Base-by-base conservation (phyloP, 495 filamentous ascomycete genomes). In the Umbilicaria muhlenbergii region DNA sequence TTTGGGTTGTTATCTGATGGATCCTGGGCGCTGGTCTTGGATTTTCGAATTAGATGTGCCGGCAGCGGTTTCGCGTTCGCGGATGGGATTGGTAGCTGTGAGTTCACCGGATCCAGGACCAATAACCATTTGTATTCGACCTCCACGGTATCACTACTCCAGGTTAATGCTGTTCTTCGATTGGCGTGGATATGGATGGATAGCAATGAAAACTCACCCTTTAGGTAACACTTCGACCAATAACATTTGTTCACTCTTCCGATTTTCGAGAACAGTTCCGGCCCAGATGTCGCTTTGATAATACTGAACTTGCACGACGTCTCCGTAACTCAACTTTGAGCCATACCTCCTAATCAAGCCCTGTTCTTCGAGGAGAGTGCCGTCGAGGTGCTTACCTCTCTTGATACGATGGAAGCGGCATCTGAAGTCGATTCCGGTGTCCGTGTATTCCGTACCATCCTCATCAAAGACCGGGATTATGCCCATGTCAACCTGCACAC, bases 401-500 rank as follows among this genome's bases (percentile, higher is more conserved):
- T 91, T 93, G 19, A 83, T 78, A 21, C 91, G 73, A 60, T 99
- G 91, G 59, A 89, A 91, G 44, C 87, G 83, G 63, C 91, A 99
- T 49, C 80, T 82, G 53, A 94, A 85, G 54, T 95, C 87, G 51
- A 89, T 86, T 17, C 79, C 86, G 43, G 82, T 81, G 38, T 89
- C 73, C 44, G 81, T 83, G 60, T 95, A 94, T 55, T 94, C 86
- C 8, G 77, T 83, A 2, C 86, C 86, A 58, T 95, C 89, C 47
- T 94, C 86, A 24, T 79, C 83, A 58, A 87, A 85, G n/a, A 89
- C 82, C 0, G 83, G 80, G 38, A 89, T 75, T 19, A 81, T 73
- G 12, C 81, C 84, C 54, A 82, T 74, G 55, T 99, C 89, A 35
- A 94, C 80, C 50, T 88, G 75, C 8, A 96, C 88, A 34, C 92